phyloP scores from a whole-genome alignment of 345 rosid genomes.

The Laguncularia racemosa region DNA sequence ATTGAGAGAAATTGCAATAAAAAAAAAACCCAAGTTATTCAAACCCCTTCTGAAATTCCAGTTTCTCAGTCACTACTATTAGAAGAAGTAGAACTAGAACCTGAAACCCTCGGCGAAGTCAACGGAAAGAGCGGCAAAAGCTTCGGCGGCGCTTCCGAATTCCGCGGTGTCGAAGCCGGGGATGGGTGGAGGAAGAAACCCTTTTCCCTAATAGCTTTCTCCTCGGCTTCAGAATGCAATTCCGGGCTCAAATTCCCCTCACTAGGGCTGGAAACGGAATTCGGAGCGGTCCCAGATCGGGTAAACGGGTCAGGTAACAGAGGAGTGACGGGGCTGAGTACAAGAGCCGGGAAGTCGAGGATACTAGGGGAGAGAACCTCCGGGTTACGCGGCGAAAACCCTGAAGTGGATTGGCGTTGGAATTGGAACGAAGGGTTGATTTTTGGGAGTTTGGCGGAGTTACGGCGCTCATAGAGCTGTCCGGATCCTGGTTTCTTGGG shows the following conservation, averaged over 20 bases:
- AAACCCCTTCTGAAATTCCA: no score
- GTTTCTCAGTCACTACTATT: no score
- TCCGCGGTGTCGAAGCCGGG: neutral
- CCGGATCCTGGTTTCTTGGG: neutral
- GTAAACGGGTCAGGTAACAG: constrained; percentile 23
- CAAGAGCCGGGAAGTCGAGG: constrained; percentile 30
- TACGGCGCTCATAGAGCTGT: constrained; percentile 7
- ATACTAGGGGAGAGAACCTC: constrained; percentile 31
- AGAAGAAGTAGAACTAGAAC: no score
- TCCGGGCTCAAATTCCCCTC: neutral
- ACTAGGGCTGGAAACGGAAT: neutral
- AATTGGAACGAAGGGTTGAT: constrained; percentile 17
- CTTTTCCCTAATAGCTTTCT: constrained; percentile 7
- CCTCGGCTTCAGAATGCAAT: constrained; percentile 1
- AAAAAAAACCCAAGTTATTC: no score
- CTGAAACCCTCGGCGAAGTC: no score
- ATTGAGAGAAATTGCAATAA: no score
- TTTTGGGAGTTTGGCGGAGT: constrained; percentile 27
- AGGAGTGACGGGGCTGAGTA: constrained; percentile 32
- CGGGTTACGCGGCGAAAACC: constrained; percentile 24
- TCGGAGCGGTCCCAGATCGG: constrained; percentile 7
- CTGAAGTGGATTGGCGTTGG: constrained; percentile 7
- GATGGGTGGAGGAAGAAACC: neutral
- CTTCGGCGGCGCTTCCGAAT: no score
- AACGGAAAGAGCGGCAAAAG: no score